Conservation (phyloP, 768 basidiomycete species). For the Pleurotus tuoliensis region DNA sequence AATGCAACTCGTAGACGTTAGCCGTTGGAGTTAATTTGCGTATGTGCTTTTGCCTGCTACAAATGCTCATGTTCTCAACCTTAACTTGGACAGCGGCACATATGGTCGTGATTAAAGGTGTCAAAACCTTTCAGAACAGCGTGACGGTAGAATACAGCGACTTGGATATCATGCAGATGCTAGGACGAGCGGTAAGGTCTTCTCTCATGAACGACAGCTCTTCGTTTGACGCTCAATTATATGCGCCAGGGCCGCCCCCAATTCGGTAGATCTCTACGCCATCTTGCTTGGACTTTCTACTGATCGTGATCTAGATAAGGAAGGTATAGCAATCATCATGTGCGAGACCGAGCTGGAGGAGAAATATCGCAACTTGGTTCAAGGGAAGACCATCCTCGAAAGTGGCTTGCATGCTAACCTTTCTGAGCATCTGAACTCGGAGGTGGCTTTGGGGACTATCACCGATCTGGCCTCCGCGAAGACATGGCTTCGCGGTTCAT, state of each 20-base stretch:
- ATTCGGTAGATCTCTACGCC: constrained; percentile 51
- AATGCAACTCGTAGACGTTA: constrained; percentile 56
- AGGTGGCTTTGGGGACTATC: constrained; percentile 84
- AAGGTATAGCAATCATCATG: constrained; percentile 80
- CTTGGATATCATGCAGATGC: constrained; percentile 93
- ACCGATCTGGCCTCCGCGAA: constrained; percentile 64
- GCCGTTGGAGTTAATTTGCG: constrained; percentile 97
- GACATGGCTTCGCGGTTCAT: constrained; percentile 80
- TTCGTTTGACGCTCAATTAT: not conserved
- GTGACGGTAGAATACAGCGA: constrained; percentile 81
- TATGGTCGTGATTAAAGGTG: constrained; percentile 91
- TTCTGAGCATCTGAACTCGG: constrained; percentile 90
- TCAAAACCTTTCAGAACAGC: constrained; percentile 71
- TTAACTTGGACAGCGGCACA: constrained; percentile 66
- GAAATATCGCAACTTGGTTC: constrained; percentile 67
- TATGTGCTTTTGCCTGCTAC: constrained; percentile 29
- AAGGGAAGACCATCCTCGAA: constrained; percentile 77
- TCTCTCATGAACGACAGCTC: not conserved
- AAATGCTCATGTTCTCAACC: constrained; percentile 2
- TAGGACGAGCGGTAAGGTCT: constrained; percentile 78
- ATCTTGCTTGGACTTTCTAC: not conserved
- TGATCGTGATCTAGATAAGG: constrained; percentile 51
- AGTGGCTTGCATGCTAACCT: constrained; percentile 82
- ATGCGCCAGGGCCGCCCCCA: constrained; percentile 77
- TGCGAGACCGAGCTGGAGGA: constrained; percentile 69